Conservation (phyloP, 139 green algal species). For the Chlamydomonas schloesseri region DNA sequence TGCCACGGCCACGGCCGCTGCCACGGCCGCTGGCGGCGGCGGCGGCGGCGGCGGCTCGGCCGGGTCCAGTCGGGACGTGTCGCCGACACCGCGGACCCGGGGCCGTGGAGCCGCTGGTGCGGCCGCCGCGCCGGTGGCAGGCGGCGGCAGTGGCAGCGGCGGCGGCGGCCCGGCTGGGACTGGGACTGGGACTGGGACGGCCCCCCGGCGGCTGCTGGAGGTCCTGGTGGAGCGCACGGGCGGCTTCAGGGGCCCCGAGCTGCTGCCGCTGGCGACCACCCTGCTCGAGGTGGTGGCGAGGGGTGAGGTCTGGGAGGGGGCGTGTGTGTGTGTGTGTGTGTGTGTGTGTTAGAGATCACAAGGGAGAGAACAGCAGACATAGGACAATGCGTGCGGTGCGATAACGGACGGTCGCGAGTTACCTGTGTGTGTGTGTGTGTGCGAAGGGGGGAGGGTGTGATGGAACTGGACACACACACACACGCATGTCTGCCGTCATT, state of each 20-base stretch:
- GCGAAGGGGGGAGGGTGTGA: neutral
- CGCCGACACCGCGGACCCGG: neutral
- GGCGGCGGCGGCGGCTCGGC: neutral
- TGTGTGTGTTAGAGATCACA: too few relatives aligned
- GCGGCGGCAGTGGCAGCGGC: too few relatives aligned
- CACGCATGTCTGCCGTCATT: too few relatives aligned
- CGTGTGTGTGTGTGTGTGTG: neutral
- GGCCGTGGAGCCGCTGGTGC: too few relatives aligned
- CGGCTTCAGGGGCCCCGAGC: constrained; percentile 21
- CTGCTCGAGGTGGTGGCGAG: constrained; percentile 14
- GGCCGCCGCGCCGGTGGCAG: too few relatives aligned
- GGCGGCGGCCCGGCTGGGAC: too few relatives aligned
- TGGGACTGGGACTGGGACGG: too few relatives aligned
- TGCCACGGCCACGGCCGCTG: neutral
- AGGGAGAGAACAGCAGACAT: too few relatives aligned
- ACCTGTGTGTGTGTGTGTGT: too few relatives aligned
- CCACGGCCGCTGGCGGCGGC: neutral
- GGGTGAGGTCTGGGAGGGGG: neutral
- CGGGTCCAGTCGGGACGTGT: neutral
- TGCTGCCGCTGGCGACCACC: constrained; percentile 37
- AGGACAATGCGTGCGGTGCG: too few relatives aligned
- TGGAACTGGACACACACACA: too few relatives aligned
- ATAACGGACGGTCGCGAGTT: too few relatives aligned
- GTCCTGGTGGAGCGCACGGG: constrained; percentile 26
- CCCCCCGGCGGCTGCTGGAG: neutral